Evolutionary conservation across 2,329 filamentous ascomycete genomes (phyloP).

Genomic region (Akanthomyces lecanii): DNA sequence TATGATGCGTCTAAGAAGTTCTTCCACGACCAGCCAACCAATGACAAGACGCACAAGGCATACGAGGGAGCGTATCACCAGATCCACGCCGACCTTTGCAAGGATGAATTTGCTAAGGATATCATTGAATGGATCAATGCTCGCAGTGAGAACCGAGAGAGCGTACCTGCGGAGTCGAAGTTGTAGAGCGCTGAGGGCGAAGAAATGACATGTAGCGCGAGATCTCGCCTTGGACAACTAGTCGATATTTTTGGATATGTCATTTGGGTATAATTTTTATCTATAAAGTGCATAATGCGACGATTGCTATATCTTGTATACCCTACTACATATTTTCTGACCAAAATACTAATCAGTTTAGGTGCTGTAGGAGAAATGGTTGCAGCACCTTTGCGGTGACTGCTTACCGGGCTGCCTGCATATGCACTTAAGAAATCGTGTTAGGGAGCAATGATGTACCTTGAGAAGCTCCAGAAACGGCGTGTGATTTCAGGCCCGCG

Average conservation of each 20-base stretch:
- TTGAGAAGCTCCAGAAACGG: too few relatives aligned
- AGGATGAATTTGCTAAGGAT: conserved; percentile 53
- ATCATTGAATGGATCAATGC: conserved; percentile 63
- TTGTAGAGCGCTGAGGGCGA: conserved; percentile 25
- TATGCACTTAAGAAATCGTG: too few relatives aligned
- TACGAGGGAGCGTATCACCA: conserved; percentile 81
- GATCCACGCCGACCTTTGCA: conserved; percentile 57
- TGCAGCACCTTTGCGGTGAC: too few relatives aligned
- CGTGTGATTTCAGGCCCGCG: too few relatives aligned
- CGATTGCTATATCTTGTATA: not conserved
- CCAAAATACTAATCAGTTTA: too few relatives aligned
- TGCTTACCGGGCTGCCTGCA: too few relatives aligned
- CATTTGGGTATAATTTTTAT: not conserved
- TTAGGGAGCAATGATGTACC: too few relatives aligned
- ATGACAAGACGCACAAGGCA: conserved; percentile 65
- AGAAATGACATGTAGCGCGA: not conserved
- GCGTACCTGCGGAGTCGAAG: conserved; percentile 31
- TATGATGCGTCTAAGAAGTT: conserved; percentile 62
- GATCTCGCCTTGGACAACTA: not conserved
- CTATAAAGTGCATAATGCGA: not conserved
- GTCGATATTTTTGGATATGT: not conserved
- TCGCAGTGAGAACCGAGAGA: conserved; percentile 25
- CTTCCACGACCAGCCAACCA: conserved; percentile 53
- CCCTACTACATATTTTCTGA: too few relatives aligned
- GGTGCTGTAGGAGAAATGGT: too few relatives aligned